Base-by-base conservation (phyloP, 2,329 filamentous ascomycete species). In the Alternaria hordeiaustralica region DNA sequence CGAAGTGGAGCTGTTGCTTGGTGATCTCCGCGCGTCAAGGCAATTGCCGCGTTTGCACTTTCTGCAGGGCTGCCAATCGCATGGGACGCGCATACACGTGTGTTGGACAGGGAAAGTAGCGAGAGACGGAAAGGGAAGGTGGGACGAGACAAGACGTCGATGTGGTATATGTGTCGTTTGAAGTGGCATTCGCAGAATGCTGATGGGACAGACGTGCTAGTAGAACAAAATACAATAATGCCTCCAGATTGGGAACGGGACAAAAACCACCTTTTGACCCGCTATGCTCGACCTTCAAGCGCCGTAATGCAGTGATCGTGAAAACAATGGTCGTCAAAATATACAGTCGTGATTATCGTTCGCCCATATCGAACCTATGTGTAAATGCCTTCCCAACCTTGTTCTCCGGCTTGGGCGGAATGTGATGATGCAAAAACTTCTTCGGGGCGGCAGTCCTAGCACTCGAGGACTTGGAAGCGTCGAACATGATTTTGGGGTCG, bases 401-500 rank as follows among this genome's bases (percentile, higher is more conserved):
- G 55, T 78, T 77, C 60, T 80, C 78, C 13, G 71, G 71, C 56
- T 79, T 78, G 2, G 82, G 81, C 20, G 82, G 82, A 12, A 80
- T 68, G 64, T 84, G 83, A 61, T 82, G 80, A 63, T 84, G 83
- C 5, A 75, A 66, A 25, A 70, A 75, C 46, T 82, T 83, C 73
- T 82, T 82, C 46, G 80, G 74, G 15, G 76, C 70, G 25, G 69
- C 72, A 58, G 75, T 73, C 74, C 72, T 82, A 63, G 65, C 75
- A 60, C 64, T 72, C 65, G 64, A 80, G 64, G 33, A 71, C 57
- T 76, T 75, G 67, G 86, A 86, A 0, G 86, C 87, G 70, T 92
- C 89, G 63, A 92, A 90, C 23, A 71, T 73, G 53, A 83, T 83
- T n/a, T 83, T 81, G 6, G 87, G 86, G 63, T 92, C 89, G 30